Percentiles rank a stretch among this genome's conserved stretches.
Evolutionary conservation across 2,329 filamentous ascomycete genomes (phyloP).

Genomic region (Colletotrichum sansevieriae): DNA sequence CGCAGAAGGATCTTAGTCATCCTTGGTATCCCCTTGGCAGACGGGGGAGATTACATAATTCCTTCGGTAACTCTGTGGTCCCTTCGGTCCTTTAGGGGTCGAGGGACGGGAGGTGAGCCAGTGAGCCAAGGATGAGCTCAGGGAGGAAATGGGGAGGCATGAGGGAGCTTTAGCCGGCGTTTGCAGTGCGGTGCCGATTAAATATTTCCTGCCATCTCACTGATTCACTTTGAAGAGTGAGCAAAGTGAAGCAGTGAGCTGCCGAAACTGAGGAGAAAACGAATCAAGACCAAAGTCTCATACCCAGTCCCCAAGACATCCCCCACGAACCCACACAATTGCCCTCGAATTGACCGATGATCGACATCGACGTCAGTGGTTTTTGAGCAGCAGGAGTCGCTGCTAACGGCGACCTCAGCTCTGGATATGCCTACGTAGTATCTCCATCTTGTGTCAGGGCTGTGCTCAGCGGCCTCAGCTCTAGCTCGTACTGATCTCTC

Average conservation of each 20-base stretch:
- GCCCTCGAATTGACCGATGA: background rate
- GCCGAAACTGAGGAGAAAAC: background rate
- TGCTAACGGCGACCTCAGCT: background rate
- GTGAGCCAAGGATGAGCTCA: background rate
- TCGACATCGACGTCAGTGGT: slow-evolving; percentile 2
- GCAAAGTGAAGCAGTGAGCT: too few species aligned
- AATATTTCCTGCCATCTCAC: background rate
- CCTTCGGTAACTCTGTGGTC: background rate
- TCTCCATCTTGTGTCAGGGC: background rate
- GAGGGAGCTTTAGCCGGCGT: background rate
- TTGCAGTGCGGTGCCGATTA: too few species aligned
- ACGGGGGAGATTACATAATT: slow-evolving; percentile 33
- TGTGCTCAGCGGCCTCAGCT: background rate
- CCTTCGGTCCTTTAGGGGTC: background rate
- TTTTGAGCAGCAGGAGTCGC: background rate
- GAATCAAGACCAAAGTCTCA: background rate
- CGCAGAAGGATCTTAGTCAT: slow-evolving; percentile 37
- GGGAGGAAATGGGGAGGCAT: background rate
- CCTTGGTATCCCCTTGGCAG: slow-evolving; percentile 26
- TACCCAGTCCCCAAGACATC: background rate
- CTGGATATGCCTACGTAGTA: background rate
- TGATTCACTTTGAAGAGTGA: too few species aligned
- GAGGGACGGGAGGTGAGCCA: background rate
- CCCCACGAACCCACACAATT: background rate
- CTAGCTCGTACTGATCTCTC: too few species aligned